Conservation (phyloP, 2,329 filamentous ascomycete genomes). For the Venturia effusa region DNA sequence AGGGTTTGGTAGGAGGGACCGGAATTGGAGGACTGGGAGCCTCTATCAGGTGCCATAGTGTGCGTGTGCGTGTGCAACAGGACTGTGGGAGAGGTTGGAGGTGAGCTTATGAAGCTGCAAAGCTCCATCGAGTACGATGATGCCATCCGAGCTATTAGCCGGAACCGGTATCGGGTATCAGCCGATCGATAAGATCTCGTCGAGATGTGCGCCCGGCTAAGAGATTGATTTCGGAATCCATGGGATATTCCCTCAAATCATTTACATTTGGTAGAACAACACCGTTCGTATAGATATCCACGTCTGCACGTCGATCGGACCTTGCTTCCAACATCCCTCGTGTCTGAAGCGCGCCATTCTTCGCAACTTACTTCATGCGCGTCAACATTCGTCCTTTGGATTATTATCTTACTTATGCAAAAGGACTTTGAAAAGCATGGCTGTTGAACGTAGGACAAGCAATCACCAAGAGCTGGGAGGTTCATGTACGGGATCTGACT, state of each 20-base stretch:
- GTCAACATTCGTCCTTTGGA: too few relatives aligned
- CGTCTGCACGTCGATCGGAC: too few relatives aligned
- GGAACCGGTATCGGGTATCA: not conserved
- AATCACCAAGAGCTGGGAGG: too few relatives aligned
- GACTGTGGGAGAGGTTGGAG: not conserved
- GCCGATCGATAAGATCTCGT: not conserved
- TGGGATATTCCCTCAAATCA: not conserved
- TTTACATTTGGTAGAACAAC: not conserved
- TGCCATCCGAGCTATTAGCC: not conserved
- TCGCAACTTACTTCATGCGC: too few relatives aligned
- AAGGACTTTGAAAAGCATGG: too few relatives aligned
- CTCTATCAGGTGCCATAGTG: not conserved
- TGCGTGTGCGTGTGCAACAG: not conserved
- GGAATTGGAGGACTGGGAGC: not conserved
- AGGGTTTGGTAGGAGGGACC: not conserved
- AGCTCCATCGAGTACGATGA: not conserved
- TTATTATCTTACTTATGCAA: too few relatives aligned
- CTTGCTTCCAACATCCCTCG: too few relatives aligned
- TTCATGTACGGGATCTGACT: too few relatives aligned
- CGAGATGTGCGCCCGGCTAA: not conserved
- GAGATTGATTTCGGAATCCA: not conserved
- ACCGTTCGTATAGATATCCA: too few relatives aligned
- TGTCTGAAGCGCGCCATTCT: too few relatives aligned
- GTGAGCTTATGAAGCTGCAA: not conserved
- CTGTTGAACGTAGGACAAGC: too few relatives aligned